phyloP scores from a whole-genome alignment of 2,329 filamentous ascomycete genomes.

The Arthroderma uncinatum region DNA sequence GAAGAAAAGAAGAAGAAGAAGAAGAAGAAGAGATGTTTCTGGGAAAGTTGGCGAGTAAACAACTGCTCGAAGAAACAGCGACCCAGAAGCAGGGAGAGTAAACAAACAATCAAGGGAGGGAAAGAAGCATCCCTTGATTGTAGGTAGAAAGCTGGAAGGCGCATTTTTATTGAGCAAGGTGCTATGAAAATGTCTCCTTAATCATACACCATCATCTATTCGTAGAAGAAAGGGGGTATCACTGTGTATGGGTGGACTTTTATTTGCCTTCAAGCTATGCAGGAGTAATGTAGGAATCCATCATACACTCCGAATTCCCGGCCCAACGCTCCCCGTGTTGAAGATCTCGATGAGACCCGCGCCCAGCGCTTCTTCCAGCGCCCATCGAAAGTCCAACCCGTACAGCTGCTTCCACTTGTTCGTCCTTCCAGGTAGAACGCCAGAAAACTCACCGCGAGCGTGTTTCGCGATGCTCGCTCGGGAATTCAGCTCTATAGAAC shows the following conservation, averaged over 20 bases:
- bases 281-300: background rate
- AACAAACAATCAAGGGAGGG: background rate
- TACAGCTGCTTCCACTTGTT: conserved; percentile 53
- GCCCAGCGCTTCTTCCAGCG: conserved; percentile 50
- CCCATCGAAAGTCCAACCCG: conserved; percentile 50
- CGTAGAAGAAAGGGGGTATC: background rate
- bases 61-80: background rate
- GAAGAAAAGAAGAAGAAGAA: background rate
- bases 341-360: conserved; percentile 52
- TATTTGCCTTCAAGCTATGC: background rate
- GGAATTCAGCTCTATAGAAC: conserved; percentile 40
- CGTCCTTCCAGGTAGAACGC: conserved; percentile 46
- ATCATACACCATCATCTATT: background rate
- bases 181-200: no score
- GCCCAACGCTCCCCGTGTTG: conserved; percentile 51
- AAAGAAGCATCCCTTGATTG: background rate
- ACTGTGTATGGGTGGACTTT: background rate
- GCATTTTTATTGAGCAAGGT: no score
- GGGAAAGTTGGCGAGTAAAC: no score
- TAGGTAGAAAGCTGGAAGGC: no score
- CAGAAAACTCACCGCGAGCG: conserved; percentile 45
- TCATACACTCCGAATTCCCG: conserved; percentile 38
- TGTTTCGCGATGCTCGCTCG: conserved; percentile 41
- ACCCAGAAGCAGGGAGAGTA: background rate
- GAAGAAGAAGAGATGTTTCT: background rate